Percentiles rank a stretch among this genome's conserved stretches.
Evolutionary conservation across 805 yeast genomes (phyloP).

Genomic region (Yarrowia sp.): DNA sequence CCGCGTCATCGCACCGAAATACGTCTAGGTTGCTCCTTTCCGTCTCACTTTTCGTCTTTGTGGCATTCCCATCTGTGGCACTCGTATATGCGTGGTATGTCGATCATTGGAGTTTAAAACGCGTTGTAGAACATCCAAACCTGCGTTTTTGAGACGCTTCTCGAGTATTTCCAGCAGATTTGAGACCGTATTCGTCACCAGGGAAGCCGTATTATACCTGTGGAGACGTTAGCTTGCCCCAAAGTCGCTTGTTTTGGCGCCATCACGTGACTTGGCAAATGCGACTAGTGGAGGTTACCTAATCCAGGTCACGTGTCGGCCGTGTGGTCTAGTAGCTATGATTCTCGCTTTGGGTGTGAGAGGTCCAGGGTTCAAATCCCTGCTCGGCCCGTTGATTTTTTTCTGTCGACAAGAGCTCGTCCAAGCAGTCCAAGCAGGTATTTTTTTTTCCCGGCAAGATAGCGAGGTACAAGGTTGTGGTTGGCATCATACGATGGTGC

Average conservation of each 20-base stretch:
- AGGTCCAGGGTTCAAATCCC: conserved; percentile 49
- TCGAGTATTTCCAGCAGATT: too few species aligned
- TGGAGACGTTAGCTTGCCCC: not conserved
- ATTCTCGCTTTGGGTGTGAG: conserved; percentile 48
- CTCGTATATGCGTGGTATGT: conserved; percentile 16
- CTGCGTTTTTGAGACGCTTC: not conserved
- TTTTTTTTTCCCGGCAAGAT: conserved; percentile 4
- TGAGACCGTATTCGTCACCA: too few species aligned
- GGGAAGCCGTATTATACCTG: too few species aligned
- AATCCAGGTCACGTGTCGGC: conserved; percentile 41
- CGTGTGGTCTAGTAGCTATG: conserved; percentile 48
- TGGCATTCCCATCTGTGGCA: conserved; percentile 2
- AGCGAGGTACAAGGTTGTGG: conserved; percentile 26
- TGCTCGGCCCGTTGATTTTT: conserved; percentile 45
- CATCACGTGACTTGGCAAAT: not conserved
- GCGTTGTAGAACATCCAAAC: not conserved
- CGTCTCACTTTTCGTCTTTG: not conserved
- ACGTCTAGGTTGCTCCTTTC: not conserved
- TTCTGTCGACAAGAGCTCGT: too few species aligned
- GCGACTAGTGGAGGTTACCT: too few species aligned
- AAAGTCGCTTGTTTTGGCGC: not conserved
- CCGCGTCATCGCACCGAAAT: not conserved
- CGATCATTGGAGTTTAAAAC: conserved; percentile 5
- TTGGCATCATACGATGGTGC: conserved; percentile 27
- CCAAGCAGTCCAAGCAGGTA: not conserved